Conservation (phyloP, 2,329 filamentous ascomycete genomes). For the Alternaria triticina region DNA sequence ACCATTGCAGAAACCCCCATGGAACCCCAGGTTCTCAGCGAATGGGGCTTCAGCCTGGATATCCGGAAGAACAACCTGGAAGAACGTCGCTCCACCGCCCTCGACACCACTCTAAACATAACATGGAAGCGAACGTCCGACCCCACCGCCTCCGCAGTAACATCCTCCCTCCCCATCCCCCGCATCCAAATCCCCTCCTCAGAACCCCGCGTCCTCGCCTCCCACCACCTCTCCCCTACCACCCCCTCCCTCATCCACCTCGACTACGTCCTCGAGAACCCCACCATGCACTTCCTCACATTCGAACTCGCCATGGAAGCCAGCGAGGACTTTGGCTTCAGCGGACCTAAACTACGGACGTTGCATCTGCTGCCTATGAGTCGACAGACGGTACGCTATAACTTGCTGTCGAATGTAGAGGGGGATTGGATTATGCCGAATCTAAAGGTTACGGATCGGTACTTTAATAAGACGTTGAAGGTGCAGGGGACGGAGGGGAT, state of each 20-base stretch:
- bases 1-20: slow-evolving; percentile 51
- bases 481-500: slow-evolving; percentile 79
- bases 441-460: slow-evolving; percentile 82
- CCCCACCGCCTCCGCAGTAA: slow-evolving; percentile 36
- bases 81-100: slow-evolving; percentile 74
- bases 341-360: slow-evolving; percentile 80
- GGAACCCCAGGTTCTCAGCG: slow-evolving; percentile 70
- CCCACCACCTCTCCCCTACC: slow-evolving; percentile 46
- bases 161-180: slow-evolving; percentile 74
- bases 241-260: slow-evolving; percentile 46
- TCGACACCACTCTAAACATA: slow-evolving; percentile 78
- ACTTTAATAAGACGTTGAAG: slow-evolving; percentile 88
- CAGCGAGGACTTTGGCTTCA: slow-evolving; percentile 90
- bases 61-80: slow-evolving; percentile 81
- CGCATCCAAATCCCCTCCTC: slow-evolving; percentile 79
- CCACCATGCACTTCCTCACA: slow-evolving; percentile 90
- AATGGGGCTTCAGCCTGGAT: slow-evolving; percentile 74
- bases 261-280: slow-evolving; percentile 84
- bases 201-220: slow-evolving; percentile 82
- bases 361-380: slow-evolving; percentile 85
- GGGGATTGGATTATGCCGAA: slow-evolving; percentile 75
- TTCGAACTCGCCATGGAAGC: slow-evolving; percentile 94
- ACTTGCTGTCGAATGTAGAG: slow-evolving; percentile 68
- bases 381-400: slow-evolving; percentile 74
- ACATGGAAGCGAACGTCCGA: slow-evolving; percentile 71